Conservation (phyloP, 2,329 filamentous ascomycete species). For the Diaporthe aspalathi region DNA sequence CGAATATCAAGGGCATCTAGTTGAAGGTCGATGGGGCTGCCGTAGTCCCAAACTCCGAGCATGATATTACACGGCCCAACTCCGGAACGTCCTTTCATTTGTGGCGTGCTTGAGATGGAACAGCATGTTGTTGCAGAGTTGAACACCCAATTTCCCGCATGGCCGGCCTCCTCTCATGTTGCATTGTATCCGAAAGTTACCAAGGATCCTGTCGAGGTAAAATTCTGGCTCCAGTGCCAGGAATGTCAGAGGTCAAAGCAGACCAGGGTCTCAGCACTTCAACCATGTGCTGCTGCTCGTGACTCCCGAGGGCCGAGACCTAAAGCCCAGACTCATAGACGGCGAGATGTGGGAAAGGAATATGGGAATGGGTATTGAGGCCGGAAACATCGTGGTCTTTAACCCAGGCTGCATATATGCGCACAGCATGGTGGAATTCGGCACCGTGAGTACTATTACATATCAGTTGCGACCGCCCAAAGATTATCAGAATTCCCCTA, state of each 20-base stretch:
- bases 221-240: neutral
- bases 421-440: constrained; percentile 10
- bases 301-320: constrained; percentile 7
- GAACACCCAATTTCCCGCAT: neutral
- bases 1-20: constrained; percentile 15
- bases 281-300: neutral
- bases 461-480: neutral
- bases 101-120: constrained; percentile 2
- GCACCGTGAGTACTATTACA: neutral
- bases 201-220: neutral
- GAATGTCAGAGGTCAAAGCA: constrained; percentile 1
- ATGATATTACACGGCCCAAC: neutral
- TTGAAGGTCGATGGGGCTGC: neutral
- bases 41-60: neutral
- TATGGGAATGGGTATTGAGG: constrained; percentile 1
- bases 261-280: neutral
- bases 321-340: neutral
- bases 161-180: neutral
- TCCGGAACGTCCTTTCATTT: neutral
- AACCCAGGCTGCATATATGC: constrained; percentile 19
- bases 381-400: constrained; percentile 7
- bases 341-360: constrained; percentile 24
- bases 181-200: constrained; percentile 22
- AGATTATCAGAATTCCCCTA: neutral
- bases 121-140: constrained; percentile 8